These are phyloP conservation scores for Podospora australis DNA, from an alignment of 495 filamentous ascomycete genomes.

Conservation along the genomic window DNA sequence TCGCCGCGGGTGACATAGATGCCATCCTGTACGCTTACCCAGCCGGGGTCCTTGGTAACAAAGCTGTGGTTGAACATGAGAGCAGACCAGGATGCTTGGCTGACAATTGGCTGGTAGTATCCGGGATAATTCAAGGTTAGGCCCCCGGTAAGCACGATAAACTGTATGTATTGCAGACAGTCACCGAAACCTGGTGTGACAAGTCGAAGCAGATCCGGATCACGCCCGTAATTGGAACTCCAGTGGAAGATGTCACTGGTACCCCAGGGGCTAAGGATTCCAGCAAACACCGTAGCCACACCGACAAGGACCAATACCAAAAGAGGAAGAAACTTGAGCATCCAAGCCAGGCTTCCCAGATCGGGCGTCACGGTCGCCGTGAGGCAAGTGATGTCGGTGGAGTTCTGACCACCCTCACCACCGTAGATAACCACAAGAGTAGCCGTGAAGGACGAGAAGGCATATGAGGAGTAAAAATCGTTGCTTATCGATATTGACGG, in stretches of 20 bases:
- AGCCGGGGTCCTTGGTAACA: conserved; percentile 58
- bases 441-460: conserved; percentile 71
- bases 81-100: conserved; percentile 76
- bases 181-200: conserved; percentile 96
- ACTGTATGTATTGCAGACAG: conserved; percentile 96
- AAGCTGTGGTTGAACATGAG: conserved; percentile 94
- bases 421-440: conserved; percentile 70
- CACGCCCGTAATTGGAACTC: conserved; percentile 93
- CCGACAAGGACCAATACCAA: conserved; percentile 73
- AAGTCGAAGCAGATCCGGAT: conserved; percentile 82
- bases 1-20: conserved; percentile 65
- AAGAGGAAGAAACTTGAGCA: conserved; percentile 73
- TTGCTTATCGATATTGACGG: conserved; percentile 62
- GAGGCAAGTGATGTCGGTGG: conserved; percentile 63
- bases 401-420: too few species aligned
- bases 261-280: conserved; percentile 89
- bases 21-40: conserved; percentile 66
- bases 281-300: conserved; percentile 72
- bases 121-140: conserved; percentile 86
- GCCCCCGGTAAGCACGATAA: conserved; percentile 78
- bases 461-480: conserved; percentile 72
- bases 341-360: conserved; percentile 53
- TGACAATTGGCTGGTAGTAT: conserved; percentile 86
- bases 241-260: conserved; percentile 82
- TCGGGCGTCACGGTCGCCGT: conserved; percentile 75